phyloP scores from a whole-genome alignment of 176 grass and related monocot genomes.

The Aegilops bicornis region DNA sequence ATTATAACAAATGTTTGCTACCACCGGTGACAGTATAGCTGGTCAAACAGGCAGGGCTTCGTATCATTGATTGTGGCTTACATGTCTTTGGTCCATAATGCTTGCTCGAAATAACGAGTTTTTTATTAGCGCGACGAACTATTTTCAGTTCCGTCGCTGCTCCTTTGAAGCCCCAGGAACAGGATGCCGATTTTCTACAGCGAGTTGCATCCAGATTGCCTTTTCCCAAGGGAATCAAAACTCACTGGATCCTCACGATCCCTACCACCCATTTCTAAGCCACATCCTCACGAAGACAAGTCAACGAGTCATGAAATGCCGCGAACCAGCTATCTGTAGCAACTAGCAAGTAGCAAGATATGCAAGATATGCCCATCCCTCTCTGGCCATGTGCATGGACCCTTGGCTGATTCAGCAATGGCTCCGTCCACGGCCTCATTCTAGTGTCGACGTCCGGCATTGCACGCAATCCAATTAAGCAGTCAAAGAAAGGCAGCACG shows the following conservation, averaged over 20 bases:
- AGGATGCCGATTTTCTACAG: no score
- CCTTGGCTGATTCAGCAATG: constrained; percentile 28
- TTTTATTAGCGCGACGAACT: no score
- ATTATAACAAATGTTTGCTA: no score
- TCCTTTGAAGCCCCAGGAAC: no score
- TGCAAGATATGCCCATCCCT: not conserved
- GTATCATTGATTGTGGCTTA: no score
- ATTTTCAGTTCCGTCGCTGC: no score
- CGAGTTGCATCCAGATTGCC: no score
- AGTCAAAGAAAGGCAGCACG: constrained; percentile 26
- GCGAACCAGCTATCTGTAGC: constrained; percentile 20
- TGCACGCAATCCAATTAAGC: constrained; percentile 30
- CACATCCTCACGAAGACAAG: not conserved
- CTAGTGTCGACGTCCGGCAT: not conserved
- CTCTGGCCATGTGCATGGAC: not conserved
- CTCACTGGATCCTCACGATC: not conserved
- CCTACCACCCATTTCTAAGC: not conserved
- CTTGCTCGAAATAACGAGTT: no score
- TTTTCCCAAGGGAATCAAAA: not conserved
- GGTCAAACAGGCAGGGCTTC: no score
- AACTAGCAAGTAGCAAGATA: not conserved
- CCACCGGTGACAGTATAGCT: no score
- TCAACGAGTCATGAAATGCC: not conserved
- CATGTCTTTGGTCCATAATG: no score
- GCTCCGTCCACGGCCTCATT: not conserved